Conservation (phyloP, 2,329 filamentous ascomycete species). For the Aureobasidium subglaciale region DNA sequence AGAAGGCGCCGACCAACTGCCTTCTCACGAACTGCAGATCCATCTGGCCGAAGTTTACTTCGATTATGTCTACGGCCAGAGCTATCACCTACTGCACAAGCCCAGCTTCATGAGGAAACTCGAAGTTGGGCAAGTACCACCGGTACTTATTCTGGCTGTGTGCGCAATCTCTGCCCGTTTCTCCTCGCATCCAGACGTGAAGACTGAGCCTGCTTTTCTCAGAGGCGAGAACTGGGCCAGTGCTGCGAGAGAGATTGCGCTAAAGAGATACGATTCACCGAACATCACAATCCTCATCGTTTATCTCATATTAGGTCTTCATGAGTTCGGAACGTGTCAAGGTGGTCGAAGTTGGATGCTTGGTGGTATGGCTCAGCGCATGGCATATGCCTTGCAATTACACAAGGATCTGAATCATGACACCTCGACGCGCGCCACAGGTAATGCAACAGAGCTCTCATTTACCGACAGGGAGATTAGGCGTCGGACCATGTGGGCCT, state of each 20-base stretch:
- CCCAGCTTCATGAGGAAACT: conserved; percentile 92
- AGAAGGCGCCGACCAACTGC: conserved; percentile 77
- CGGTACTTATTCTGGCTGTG: conserved; percentile 85
- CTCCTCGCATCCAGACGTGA: conserved; percentile 77
- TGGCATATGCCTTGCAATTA: conserved; percentile 92
- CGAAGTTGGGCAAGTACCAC: conserved; percentile 71
- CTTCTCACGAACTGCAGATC: conserved; percentile 80
- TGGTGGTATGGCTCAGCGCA: conserved; percentile 87
- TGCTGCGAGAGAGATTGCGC: conserved; percentile 77
- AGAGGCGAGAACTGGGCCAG: conserved; percentile 88
- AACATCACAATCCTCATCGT: conserved; percentile 95
- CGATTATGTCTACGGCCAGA: conserved; percentile 90
- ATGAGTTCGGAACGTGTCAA: conserved; percentile 96
- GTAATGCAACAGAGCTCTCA: conserved; percentile 42
- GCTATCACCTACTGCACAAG: conserved; percentile 90
- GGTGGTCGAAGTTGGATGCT: conserved; percentile 94
- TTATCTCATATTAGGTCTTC: conserved; percentile 77
- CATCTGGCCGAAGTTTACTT: conserved; percentile 94
- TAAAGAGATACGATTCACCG: conserved; percentile 83
- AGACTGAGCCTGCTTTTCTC: conserved; percentile 69
- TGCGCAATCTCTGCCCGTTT: conserved; percentile 95
- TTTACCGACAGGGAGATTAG: conserved; percentile 92
- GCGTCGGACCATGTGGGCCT: conserved; percentile 94
- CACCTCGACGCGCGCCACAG: conserved; percentile 33
- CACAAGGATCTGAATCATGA: conserved; percentile 80